phyloP scores from a whole-genome alignment of 805 yeast species.

The Yarrowia keelungensis region DNA sequence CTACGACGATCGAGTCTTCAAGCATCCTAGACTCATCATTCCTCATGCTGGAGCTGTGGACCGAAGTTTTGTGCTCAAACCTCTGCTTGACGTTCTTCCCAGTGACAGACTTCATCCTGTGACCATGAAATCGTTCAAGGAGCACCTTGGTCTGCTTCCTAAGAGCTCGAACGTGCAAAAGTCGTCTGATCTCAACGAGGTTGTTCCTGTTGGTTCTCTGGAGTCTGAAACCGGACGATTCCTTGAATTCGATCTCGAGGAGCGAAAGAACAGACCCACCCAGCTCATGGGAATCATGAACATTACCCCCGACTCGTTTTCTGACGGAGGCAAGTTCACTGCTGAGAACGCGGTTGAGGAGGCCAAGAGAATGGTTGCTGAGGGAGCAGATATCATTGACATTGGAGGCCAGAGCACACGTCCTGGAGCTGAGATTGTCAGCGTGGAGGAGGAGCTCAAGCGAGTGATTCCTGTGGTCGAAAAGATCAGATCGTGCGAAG shows the following conservation, averaged over 20 bases:
- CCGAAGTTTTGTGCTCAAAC: conserved; percentile 87
- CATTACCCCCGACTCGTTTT: conserved; percentile 92
- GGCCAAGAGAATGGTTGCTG: conserved; percentile 58
- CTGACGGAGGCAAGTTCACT: conserved; percentile 75
- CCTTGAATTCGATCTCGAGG: conserved; percentile 56
- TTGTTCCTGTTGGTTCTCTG: conserved; percentile 42
- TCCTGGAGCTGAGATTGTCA: conserved; percentile 75
- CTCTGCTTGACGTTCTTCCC: conserved; percentile 79
- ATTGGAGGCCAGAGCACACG: conserved; percentile 95
- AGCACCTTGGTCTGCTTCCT: conserved; percentile 67
- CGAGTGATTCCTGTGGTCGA: conserved; percentile 75
- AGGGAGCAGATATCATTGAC: conserved; percentile 81
- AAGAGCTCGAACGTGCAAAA: conserved; percentile 46
- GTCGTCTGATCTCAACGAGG: conserved; percentile 44
- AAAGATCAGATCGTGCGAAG: conserved; percentile 59
- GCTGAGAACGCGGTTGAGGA: conserved; percentile 54
- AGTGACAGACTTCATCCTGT: conserved; percentile 79
- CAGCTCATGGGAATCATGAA: conserved; percentile 86
- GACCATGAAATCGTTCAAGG: conserved; percentile 78
- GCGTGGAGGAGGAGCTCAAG: conserved; percentile 67
- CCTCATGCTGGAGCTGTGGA: conserved; percentile 92
- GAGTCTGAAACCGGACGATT: conserved; percentile 40
- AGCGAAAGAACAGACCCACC: conserved; percentile 57
- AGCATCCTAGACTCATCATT: conserved; percentile 64
- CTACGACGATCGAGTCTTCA: conserved; percentile 65